phyloP scores from a whole-genome alignment of 2,329 filamentous ascomycete species.

The Nannizziopsis barbatae region DNA sequence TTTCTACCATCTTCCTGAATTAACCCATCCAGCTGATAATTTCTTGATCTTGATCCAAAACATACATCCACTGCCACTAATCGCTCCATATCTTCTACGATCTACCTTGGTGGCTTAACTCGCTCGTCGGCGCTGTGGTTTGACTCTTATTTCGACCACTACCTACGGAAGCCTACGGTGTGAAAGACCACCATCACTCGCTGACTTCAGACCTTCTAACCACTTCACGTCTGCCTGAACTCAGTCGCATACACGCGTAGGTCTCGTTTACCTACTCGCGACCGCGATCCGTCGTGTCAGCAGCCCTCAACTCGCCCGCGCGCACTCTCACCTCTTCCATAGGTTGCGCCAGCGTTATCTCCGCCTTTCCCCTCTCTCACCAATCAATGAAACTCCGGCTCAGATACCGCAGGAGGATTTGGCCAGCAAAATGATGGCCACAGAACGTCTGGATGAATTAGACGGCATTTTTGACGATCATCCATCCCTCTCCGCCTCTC shows the following conservation, averaged over 20 bases:
- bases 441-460: slow-evolving; percentile 29
- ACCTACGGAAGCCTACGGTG: background rate
- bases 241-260: slow-evolving; percentile 9
- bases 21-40: no score
- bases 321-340: background rate
- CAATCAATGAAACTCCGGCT: slow-evolving; percentile 5
- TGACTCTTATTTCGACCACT: background rate
- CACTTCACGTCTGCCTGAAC: slow-evolving; percentile 8
- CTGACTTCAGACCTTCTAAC: background rate
- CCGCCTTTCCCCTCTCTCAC: background rate
- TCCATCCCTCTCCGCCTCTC: slow-evolving; percentile 48
- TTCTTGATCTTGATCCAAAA: no score
- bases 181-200: slow-evolving; percentile 1
- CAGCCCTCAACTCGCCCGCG: background rate
- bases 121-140: no score
- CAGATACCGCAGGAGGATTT: slow-evolving; percentile 1
- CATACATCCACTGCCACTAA: no score
- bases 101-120: no score
- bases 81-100: no score
- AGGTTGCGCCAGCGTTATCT: background rate
- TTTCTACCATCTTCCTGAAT: no score
- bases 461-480: slow-evolving; percentile 46
- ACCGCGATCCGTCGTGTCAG: slow-evolving; percentile 3
- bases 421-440: slow-evolving; percentile 13
- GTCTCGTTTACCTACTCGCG: background rate